phyloP scores from a whole-genome alignment of 2,329 filamentous ascomycete genomes.

The Cladosporium sp. region DNA sequence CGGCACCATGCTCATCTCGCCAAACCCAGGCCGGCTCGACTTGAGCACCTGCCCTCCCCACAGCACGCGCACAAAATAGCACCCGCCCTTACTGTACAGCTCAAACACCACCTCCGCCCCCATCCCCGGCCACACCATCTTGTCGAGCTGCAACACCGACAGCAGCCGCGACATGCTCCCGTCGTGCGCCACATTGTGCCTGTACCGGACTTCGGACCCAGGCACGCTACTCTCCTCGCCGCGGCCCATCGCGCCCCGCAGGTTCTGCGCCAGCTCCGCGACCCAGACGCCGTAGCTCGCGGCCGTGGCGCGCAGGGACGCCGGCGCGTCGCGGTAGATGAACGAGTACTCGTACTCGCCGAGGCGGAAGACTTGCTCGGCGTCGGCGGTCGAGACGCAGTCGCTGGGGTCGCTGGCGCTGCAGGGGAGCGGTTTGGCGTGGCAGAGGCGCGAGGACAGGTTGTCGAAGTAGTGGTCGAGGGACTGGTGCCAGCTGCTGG shows the following conservation, averaged over 20 bases:
- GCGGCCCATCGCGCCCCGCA: constrained; percentile 45
- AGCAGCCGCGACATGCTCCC: constrained; percentile 63
- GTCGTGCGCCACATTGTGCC: constrained; percentile 77
- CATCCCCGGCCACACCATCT: constrained; percentile 83
- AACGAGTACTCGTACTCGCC: constrained; percentile 77
- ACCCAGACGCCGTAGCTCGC: constrained; percentile 66
- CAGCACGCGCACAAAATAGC: constrained; percentile 57
- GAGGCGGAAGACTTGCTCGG: constrained; percentile 66
- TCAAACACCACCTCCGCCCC: constrained; percentile 73
- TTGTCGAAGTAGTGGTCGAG: constrained; percentile 85
- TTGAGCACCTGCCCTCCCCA: constrained; percentile 62
- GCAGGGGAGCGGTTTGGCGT: constrained; percentile 66
- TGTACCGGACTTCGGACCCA: constrained; percentile 44
- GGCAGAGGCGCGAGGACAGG: constrained; percentile 70
- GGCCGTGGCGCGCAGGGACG: constrained; percentile 56
- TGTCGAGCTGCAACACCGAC: constrained; percentile 62
- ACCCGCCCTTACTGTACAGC: constrained; percentile 49
- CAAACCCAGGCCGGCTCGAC: constrained; percentile 64
- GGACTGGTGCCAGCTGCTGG: constrained; percentile 60
- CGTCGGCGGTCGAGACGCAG: constrained; percentile 58
- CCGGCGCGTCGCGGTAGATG: constrained; percentile 62
- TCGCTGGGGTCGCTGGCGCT: constrained; percentile 43
- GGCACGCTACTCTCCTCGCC: constrained; percentile 33
- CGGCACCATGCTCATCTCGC: constrained; percentile 64
- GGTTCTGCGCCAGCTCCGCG: constrained; percentile 61